These are phyloP conservation scores for Colletotrichum sp. DNA, from an alignment of 2,329 filamentous ascomycete genomes.

Conservation along the genomic window DNA sequence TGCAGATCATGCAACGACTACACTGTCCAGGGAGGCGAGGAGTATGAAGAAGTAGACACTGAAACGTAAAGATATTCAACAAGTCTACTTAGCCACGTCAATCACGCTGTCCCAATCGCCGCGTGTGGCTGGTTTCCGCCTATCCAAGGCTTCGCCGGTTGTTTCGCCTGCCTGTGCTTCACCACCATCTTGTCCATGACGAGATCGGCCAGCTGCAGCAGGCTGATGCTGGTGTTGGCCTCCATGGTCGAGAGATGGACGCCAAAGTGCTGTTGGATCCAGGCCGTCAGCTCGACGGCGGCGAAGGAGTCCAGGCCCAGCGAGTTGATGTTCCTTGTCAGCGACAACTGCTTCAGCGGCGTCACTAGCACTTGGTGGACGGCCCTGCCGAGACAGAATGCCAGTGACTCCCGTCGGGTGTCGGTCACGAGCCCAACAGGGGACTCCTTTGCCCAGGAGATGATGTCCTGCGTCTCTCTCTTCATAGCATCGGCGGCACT, in stretches of 20 bases:
- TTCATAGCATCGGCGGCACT: not conserved
- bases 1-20: not conserved
- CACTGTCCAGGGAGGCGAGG: too few species aligned
- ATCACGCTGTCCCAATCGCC: not conserved
- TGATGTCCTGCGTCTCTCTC: not conserved
- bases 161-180: not conserved
- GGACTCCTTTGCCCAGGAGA: not conserved
- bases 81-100: not conserved
- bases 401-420: not conserved
- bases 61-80: not conserved
- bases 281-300: constrained; percentile 32
- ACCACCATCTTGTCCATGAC: not conserved
- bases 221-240: not conserved
- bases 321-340: constrained; percentile 43
- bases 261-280: constrained; percentile 8
- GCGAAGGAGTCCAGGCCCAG: constrained; percentile 36
- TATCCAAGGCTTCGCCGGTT: not conserved
- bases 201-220: not conserved
- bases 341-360: not conserved
- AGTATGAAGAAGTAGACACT: not conserved
- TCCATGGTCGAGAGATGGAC: not conserved
- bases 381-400: not conserved
- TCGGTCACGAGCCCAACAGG: not conserved
- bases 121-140: not conserved
- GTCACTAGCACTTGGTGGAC: not conserved